Evolutionary conservation across 2,329 filamentous ascomycete genomes (phyloP).

Genomic region (Exophiala viscosa): DNA sequence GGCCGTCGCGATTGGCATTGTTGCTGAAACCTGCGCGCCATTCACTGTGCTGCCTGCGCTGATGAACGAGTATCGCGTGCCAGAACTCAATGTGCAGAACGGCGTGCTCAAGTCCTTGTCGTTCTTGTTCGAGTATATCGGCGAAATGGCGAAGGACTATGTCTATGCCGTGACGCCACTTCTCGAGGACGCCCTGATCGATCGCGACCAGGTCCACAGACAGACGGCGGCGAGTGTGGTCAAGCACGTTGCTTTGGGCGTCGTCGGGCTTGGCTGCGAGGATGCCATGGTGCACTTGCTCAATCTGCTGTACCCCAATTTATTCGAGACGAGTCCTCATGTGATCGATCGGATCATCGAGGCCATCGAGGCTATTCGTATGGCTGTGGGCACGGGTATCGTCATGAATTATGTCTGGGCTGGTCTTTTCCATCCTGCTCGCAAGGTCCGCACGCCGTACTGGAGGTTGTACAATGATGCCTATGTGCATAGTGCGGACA

Average conservation of each 20-base stretch:
- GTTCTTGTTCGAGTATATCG: conserved; percentile 98
- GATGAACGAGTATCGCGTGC: conserved; percentile 99
- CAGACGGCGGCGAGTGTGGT: conserved; percentile 95
- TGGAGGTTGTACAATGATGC: conserved; percentile 97
- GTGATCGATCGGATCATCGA: conserved; percentile 98
- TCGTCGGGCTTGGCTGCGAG: conserved; percentile 95
- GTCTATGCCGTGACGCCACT: conserved; percentile 96
- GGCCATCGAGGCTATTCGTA: conserved; percentile 90
- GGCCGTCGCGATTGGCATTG: conserved; percentile 95
- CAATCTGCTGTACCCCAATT: conserved; percentile 91
- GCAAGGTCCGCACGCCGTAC: conserved; percentile 91
- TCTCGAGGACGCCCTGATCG: conserved; percentile 93
- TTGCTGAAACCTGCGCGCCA: conserved; percentile 95
- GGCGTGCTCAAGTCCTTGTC: conserved; percentile 95
- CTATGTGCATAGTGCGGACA: conserved; percentile 88
- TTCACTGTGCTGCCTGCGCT: conserved; percentile 97
- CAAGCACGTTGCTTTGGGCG: conserved; percentile 94
- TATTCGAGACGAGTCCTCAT: conserved; percentile 96
- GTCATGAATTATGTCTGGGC: conserved; percentile 99
- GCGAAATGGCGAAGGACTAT: conserved; percentile 99
- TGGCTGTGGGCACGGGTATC: conserved; percentile 85
- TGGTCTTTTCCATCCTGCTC: conserved; percentile 90
- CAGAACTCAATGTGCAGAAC: conserved; percentile 97
- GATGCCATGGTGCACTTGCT: conserved; percentile 98
- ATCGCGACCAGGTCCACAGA: conserved; percentile 94